phyloP scores from a whole-genome alignment of 75 land plant genomes.

The Larix kaempferi region DNA sequence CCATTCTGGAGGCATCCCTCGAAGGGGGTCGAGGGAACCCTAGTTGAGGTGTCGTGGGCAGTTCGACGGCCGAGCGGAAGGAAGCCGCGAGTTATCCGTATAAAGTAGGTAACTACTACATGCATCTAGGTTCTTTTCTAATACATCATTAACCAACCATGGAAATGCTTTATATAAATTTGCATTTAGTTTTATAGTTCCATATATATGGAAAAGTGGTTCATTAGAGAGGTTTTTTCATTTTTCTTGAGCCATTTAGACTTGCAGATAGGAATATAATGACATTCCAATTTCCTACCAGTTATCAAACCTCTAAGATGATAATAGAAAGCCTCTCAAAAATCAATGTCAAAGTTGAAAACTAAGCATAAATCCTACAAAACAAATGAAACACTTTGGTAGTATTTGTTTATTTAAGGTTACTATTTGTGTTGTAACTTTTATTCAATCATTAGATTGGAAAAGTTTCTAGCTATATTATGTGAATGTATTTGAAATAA shows the following conservation, averaged over 20 bases:
- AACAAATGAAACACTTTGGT: not conserved
- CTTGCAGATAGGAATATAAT: not conserved
- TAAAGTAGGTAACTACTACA: too few relatives aligned
- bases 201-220: not conserved
- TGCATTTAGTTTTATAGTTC: not conserved
- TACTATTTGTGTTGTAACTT: not conserved
- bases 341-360: not conserved
- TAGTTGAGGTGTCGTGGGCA: too few relatives aligned
- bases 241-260: not conserved
- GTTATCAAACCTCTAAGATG: not conserved
- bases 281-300: not conserved
- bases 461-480: not conserved
- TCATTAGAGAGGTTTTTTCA: not conserved
- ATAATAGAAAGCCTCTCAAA: too few relatives aligned
- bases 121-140: too few relatives aligned
- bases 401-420: not conserved
- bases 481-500: not conserved
- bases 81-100: too few relatives aligned
- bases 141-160: not conserved
- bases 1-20: too few relatives aligned
- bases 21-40: too few relatives aligned
- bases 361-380: not conserved
- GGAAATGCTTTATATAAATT: not conserved
- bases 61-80: too few relatives aligned
- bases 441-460: not conserved